Conservation (phyloP, 1,284 basidiomycete species). For the Austroboletus olivaceoglutinosus region DNA sequence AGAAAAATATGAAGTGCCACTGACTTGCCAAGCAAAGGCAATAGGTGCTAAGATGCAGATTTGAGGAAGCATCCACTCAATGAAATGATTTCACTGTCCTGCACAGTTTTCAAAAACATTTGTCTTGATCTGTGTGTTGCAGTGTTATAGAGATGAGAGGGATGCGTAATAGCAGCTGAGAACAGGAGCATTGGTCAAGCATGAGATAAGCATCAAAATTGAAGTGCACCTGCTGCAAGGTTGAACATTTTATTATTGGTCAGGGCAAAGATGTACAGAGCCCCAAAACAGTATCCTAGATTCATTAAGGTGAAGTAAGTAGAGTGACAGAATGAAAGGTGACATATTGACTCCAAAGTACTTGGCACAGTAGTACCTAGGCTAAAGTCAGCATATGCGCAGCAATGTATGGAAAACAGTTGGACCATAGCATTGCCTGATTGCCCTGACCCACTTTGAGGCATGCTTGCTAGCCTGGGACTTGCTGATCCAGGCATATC, state of each 20-base stretch:
- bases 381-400: neutral
- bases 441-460: slow-evolving; percentile 51
- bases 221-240: slow-evolving; percentile 26
- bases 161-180: slow-evolving; percentile 55
- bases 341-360: slow-evolving; percentile 41
- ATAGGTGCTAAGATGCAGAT: slow-evolving; percentile 43
- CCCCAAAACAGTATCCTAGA: slow-evolving; percentile 61
- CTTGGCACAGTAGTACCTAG: slow-evolving; percentile 28
- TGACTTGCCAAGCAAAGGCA: slow-evolving; percentile 53
- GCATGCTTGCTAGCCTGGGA: slow-evolving; percentile 37
- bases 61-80: neutral
- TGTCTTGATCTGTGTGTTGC: slow-evolving; percentile 40
- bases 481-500: slow-evolving; percentile 40
- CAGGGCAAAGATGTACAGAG: slow-evolving; percentile 47
- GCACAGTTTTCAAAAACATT: slow-evolving; percentile 47
- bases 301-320: neutral
- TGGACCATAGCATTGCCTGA: slow-evolving; percentile 44
- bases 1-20: slow-evolving; percentile 23
- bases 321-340: neutral
- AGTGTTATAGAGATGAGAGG: slow-evolving; percentile 31
- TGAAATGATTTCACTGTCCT: slow-evolving; percentile 33
- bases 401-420: too few relatives aligned
- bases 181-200: too few relatives aligned
- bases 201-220: too few relatives aligned
- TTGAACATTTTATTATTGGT: slow-evolving; percentile 39